Evolutionary conservation across 148 eudicot species (phyloP), one percentile per base, ranked within the genome.

Genomic region (Fagopyrum tataricum): DNA sequence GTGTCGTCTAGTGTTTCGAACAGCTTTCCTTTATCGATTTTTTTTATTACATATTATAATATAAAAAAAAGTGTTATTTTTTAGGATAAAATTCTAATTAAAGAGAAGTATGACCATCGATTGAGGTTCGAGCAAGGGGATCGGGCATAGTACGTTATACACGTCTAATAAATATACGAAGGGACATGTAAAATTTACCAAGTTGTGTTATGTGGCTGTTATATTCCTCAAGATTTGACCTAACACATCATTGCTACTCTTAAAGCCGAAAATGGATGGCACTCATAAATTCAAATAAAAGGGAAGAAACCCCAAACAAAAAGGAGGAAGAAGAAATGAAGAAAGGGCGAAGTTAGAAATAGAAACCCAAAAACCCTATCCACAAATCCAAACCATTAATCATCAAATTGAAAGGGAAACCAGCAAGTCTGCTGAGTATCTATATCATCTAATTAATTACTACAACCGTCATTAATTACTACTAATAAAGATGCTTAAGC

Each of bases 261-360:
- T 55, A 55, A 53, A 53, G 62, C 26, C 62, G 4, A n/a, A 55
- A 55, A 55, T 55, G 31, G 62, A 55, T 55, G 62, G 31, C 62
- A 55, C 62, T 55, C 62, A 55, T 55, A 55, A 55, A 55, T 55
- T 26, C 62, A 55, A 55, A 55, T 21, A 55, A 55, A 55, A 55
- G 62, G 18, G 10, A 52, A 5, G 21, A 52, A 52, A 52, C 6
- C 18, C 56, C 56, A 52, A n/a, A 20, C 12, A 13, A 48, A 48
- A 13, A 48, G 12, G 12, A 17, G 53, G 53, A 13, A 48, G 53
- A 48, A 48, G 21, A 55, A 55, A 55, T 55, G 18, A 55, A 55
- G 17, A 5, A 13, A 55, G 18, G 10, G 23, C 18, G 8, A n/a
- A 53, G 23, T 17, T 18, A 17, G 4, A 53, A 53, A 53, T 23